Evolutionary conservation across 169 alveolate species (phyloP).

Genomic region (Cytauxzoon felis): DNA sequence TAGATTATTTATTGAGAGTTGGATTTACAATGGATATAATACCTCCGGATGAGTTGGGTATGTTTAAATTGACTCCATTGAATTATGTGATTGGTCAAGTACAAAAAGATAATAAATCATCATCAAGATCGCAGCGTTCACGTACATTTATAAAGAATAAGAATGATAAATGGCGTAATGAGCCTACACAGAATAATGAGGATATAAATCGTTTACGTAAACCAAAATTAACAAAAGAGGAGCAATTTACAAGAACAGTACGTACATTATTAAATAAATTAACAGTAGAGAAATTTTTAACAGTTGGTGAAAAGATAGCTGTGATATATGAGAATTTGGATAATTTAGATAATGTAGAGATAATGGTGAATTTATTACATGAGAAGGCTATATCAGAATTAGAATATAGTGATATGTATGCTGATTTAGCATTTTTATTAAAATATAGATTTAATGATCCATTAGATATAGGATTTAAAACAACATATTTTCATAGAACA

Average conservation of each 20-base stretch:
- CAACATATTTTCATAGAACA: constrained; percentile 38
- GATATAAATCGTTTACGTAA: constrained; percentile 29
- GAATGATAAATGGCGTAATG: constrained; percentile 46
- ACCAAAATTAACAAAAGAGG: constrained; percentile 64
- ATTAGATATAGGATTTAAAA: constrained; percentile 52
- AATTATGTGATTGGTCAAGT: not conserved
- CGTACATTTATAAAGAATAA: not conserved
- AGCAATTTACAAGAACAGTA: constrained; percentile 74
- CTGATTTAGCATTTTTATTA: constrained; percentile 79
- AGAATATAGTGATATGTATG: constrained; percentile 89
- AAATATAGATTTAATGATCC: constrained; percentile 42
- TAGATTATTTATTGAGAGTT: not conserved
- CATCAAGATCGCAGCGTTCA: not conserved
- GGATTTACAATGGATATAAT: not conserved
- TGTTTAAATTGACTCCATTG: constrained; percentile 17
- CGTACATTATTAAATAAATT: constrained; percentile 81
- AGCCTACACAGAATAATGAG: constrained; percentile 5
- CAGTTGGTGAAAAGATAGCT: constrained; percentile 81
- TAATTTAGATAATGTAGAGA: constrained; percentile 68
- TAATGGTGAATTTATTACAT: constrained; percentile 72
- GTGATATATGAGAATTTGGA: constrained; percentile 65
- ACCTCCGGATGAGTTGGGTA: constrained; percentile 4
- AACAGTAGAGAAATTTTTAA: constrained; percentile 84
- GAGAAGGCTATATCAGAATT: constrained; percentile 85
- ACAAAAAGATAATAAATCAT: not conserved